A percentile compares a stretch with the other conserved stretches of the same genome.
Evolutionary conservation across 164 flowering plant species (phyloP).

Genomic region (Magnolia officinalis): DNA sequence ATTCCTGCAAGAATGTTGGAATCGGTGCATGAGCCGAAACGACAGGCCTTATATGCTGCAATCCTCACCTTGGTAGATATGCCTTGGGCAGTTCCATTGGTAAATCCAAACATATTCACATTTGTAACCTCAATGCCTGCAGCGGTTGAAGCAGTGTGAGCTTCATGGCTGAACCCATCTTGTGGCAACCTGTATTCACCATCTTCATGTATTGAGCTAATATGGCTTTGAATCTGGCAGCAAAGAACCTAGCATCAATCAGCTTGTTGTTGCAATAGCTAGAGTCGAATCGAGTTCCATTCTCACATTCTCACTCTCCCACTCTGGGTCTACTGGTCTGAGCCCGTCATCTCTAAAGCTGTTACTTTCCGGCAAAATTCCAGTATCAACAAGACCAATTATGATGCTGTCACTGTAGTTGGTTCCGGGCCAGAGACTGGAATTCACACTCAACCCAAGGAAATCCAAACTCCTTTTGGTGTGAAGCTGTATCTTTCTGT

Average conservation of each 20-base stretch:
- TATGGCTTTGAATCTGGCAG: not conserved
- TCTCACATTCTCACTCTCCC: constrained; percentile 6
- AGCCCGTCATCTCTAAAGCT: constrained; percentile 4
- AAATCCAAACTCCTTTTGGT: not conserved
- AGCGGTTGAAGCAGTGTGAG: constrained; percentile 11
- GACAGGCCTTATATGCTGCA: constrained; percentile 7
- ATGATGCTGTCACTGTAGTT: not conserved
- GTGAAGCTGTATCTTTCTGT: not conserved
- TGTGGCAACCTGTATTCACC: constrained; percentile 1
- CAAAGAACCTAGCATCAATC: constrained; percentile 8
- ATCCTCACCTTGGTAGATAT: constrained; percentile 3
- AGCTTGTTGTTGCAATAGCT: constrained; percentile 9
- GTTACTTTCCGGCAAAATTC: constrained; percentile 4
- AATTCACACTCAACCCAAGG: not conserved
- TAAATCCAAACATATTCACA: constrained; percentile 1
- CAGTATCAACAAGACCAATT: constrained; percentile 1
- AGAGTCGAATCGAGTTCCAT: not conserved
- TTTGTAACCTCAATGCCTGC: not conserved
- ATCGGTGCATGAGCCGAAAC: not conserved
- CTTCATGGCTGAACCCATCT: constrained; percentile 10
- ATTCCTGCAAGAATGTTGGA: constrained; percentile 8
- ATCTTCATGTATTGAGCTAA: not conserved
- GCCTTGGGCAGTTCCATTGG: constrained; percentile 3
- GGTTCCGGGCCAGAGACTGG: constrained; percentile 1
- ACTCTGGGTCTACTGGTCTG: not conserved